phyloP scores from a whole-genome alignment of 2,329 filamentous ascomycete genomes.

The Aspergillus cejpii region DNA sequence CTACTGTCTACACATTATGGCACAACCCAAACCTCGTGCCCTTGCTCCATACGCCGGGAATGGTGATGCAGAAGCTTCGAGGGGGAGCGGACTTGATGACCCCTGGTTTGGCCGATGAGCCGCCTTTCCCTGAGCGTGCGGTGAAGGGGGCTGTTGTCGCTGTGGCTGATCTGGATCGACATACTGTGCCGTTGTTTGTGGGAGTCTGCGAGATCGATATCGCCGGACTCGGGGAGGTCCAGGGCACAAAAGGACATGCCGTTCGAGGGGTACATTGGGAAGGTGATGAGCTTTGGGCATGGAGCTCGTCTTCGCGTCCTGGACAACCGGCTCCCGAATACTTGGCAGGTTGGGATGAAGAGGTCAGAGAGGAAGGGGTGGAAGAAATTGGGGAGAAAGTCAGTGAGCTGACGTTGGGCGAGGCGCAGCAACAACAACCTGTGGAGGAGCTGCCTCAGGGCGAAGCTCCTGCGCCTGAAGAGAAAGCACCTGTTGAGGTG shows the following conservation, averaged over 20 bases:
- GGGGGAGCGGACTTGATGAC: conserved; percentile 64
- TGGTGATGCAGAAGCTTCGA: conserved; percentile 56
- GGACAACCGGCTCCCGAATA: conserved; percentile 49
- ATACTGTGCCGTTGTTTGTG: conserved; percentile 57
- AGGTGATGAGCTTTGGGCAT: conserved; percentile 63
- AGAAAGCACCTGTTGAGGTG: conserved; percentile 34
- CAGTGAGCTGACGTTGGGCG: conserved; percentile 35
- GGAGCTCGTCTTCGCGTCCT: conserved; percentile 50
- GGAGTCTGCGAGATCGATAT: conserved; percentile 61
- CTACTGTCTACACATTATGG: conserved; percentile 61
- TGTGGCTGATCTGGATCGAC: conserved; percentile 53
- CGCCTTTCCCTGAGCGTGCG: conserved; percentile 55
- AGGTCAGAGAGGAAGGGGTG: conserved; percentile 25
- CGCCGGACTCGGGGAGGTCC: conserved; percentile 47
- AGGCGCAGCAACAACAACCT: conserved; percentile 13
- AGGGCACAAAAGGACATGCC: conserved; percentile 58
- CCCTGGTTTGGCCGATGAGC: conserved; percentile 57
- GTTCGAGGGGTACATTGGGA: conserved; percentile 61
- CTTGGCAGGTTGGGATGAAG: conserved; percentile 47
- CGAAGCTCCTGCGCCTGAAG: conserved; percentile 24
- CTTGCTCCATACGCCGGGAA: conserved; percentile 55
- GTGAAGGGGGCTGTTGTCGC: conserved; percentile 57
- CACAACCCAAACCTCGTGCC: conserved; percentile 55
- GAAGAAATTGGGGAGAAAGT: conserved; percentile 41
- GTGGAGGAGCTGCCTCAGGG: conserved; percentile 12